Conservation (phyloP, 1,139 yeast species). For the Hemisphaericaspora lyxosophila region DNA sequence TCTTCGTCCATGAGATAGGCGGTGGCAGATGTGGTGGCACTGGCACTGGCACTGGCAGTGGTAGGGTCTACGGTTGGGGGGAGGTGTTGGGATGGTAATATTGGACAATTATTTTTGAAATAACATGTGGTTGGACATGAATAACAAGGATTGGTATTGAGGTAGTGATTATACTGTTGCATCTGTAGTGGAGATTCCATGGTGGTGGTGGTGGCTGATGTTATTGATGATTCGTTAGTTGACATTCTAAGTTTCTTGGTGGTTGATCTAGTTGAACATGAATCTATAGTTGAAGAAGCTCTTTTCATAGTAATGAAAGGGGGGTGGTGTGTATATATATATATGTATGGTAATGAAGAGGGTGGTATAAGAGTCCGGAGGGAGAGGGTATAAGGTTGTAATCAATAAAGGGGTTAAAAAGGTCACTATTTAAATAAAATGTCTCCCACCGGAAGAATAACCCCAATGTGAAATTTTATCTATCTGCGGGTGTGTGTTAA, state of each 20-base stretch:
- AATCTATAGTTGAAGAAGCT: constrained; percentile 4
- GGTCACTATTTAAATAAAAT: too few species aligned
- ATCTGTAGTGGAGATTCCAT: constrained; percentile 2
- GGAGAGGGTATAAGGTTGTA: background rate
- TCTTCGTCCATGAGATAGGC: background rate
- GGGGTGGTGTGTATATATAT: background rate
- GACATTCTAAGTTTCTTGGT: background rate
- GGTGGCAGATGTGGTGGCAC: background rate
- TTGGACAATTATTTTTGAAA: constrained; percentile 4
- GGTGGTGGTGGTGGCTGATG: background rate
- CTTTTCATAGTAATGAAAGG: constrained; percentile 8
- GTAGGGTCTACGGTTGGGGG: too few species aligned
- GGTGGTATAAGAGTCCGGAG: background rate
- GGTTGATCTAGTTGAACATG: constrained; percentile 4
- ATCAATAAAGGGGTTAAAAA: background rate
- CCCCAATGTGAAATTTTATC: background rate
- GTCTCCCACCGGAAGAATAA: background rate
- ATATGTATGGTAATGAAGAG: background rate
- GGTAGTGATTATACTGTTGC: background rate
- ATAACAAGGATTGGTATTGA: background rate
- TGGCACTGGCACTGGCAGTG: too few species aligned
- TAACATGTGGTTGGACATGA: constrained; percentile 1
- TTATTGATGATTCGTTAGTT: background rate
- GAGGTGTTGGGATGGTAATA: constrained; percentile 7
- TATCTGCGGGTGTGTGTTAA: too few species aligned